phyloP scores from a whole-genome alignment of 1,284 basidiomycete genomes.

The Trichosporon inkin region DNA sequence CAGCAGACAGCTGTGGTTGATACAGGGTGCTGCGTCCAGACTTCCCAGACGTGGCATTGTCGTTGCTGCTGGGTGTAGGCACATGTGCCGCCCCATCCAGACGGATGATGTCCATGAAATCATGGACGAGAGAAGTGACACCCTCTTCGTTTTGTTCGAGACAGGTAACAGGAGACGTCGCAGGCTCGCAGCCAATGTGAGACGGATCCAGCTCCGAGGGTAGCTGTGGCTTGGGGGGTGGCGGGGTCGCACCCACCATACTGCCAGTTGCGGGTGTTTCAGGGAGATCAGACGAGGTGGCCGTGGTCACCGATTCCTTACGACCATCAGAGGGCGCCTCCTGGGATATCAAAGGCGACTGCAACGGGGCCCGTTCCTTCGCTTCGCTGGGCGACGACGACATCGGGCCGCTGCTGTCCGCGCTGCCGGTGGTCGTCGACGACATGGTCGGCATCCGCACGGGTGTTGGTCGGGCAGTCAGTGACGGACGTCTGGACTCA shows the following conservation, averaged over 20 bases:
- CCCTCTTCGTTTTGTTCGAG: conserved; percentile 1
- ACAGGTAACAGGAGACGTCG: not conserved
- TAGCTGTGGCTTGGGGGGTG: not conserved
- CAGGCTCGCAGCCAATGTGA: not conserved
- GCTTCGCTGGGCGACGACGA: not conserved
- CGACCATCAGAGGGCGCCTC: not conserved
- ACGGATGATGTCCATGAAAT: conserved; percentile 5
- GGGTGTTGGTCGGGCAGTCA: conserved; percentile 12
- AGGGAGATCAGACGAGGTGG: not conserved
- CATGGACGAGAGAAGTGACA: not conserved
- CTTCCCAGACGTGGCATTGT: not conserved
- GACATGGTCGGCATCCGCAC: conserved; percentile 9
- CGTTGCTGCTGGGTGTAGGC: not conserved
- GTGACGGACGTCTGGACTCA: not conserved
- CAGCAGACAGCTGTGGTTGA: conserved; percentile 8
- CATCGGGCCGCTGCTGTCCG: too few relatives aligned
- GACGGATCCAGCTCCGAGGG: not conserved
- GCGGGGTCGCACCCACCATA: not conserved
- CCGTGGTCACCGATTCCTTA: not conserved
- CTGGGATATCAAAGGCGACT: not conserved
- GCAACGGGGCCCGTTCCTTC: not conserved
- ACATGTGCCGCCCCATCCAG: not conserved
- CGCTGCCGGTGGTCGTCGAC: not conserved
- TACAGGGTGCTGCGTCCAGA: not conserved
- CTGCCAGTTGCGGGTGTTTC: not conserved